Conservation (phyloP, 768 basidiomycete species). For the Suillus clintonianus region DNA sequence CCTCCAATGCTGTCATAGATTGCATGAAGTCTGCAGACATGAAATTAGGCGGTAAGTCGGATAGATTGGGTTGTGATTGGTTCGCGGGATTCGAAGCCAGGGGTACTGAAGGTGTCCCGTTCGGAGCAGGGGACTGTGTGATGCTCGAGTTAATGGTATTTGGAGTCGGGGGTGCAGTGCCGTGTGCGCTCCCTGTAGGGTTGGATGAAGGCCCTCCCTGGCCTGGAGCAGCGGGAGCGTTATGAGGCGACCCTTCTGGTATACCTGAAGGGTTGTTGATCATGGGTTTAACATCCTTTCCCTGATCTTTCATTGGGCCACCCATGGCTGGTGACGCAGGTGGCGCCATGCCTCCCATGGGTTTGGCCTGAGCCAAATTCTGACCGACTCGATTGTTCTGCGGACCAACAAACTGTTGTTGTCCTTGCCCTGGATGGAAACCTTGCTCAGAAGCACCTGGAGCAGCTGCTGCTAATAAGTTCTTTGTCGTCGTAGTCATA, state of each 20-base stretch:
- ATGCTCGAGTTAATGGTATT: slow-evolving; percentile 33
- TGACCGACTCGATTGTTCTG: slow-evolving; percentile 33
- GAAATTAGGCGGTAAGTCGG: slow-evolving; percentile 24
- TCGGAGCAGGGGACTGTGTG: slow-evolving; percentile 36
- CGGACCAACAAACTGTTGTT: slow-evolving; percentile 35
- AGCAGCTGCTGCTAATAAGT: slow-evolving; percentile 22
- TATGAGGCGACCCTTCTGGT: slow-evolving; percentile 45
- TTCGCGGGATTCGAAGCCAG: slow-evolving; percentile 23
- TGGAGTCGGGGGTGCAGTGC: slow-evolving; percentile 41
- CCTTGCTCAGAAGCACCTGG: slow-evolving; percentile 42
- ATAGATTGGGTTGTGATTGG: slow-evolving; percentile 18
- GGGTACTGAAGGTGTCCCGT: slow-evolving; percentile 31
- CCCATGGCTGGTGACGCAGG: slow-evolving; percentile 53
- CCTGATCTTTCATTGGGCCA: slow-evolving; percentile 32
- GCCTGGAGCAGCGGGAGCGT: slow-evolving; percentile 31
- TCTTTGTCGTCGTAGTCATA: slow-evolving; percentile 39
- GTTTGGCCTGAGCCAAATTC: slow-evolving; percentile 29
- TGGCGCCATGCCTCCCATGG: slow-evolving; percentile 50
- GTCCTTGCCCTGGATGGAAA: slow-evolving; percentile 38
- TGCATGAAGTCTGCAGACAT: slow-evolving; percentile 46
- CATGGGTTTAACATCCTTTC: slow-evolving; percentile 37
- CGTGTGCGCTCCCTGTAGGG: slow-evolving; percentile 19
- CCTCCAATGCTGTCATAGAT: slow-evolving; percentile 43
- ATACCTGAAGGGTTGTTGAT: slow-evolving; percentile 27
- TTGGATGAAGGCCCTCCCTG: slow-evolving; percentile 23